Evolutionary conservation across 305 asterid species (phyloP), one percentile per base, ranked within the genome.

Genomic region (Fraxinus albicans): DNA sequence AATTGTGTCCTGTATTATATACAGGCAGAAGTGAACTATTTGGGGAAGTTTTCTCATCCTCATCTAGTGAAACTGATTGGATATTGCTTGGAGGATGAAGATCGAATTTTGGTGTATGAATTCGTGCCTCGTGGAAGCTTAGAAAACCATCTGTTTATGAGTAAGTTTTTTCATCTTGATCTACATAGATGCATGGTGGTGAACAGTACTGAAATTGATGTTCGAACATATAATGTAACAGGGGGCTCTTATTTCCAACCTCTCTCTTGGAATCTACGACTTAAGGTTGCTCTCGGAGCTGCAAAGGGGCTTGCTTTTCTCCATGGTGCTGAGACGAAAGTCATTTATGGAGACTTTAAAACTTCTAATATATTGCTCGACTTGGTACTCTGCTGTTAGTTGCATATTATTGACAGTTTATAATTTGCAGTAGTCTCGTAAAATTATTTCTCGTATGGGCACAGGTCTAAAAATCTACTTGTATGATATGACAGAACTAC

Each of bases 111-210:
- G 55, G 82, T 79, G 58, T 63, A 79, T 42, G 82, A 79, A 35
- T 94, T 95, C 89, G 87, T 95, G 97, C 94, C 98, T 42, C 89
- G 97, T 2, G 98, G 98, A 70, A 94, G 98, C 91, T 91, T 95
- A 78, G 99, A 93, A 77, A 93, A 92, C 79, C 97, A 92, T 86
- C 86, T 92, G 78, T 92, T 92, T 86, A 87, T 93, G 83, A 86
- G 95, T 91, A 87, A 90, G 97, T 84, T 44, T 25, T 74, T 60
- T 38, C 23, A 6, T 79, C 58, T 79, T 76, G 55, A 1, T 50
- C 42, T 65, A 6, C 47, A 19, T 4, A 67, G 13, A 31, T 84
- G 5, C 65, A 8, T 34, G 15, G 12, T 31, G 21, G 23, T 23
- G 17, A 55, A 73, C 47, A 38, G 76, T 63, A 60, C 23, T 79